Conservation (phyloP, 116 monocot genomes). For the Iris pallida region DNA sequence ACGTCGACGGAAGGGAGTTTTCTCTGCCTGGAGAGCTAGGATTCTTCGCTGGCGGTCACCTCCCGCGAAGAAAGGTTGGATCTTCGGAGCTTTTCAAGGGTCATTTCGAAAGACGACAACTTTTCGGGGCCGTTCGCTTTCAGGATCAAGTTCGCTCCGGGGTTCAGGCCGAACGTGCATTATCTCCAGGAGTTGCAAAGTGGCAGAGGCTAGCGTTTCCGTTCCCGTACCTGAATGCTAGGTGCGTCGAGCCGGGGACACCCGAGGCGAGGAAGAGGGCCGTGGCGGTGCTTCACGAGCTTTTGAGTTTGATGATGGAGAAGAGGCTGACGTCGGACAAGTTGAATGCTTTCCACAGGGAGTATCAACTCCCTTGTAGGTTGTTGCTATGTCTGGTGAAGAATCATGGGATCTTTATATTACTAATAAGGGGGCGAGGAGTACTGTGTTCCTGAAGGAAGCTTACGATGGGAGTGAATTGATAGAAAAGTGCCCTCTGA, state of each 20-base stretch:
- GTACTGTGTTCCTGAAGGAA: slow-evolving; percentile 91
- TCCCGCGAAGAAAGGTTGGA: slow-evolving; percentile 64
- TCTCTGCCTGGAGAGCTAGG: slow-evolving; percentile 89
- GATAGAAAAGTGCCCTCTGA: slow-evolving; percentile 67
- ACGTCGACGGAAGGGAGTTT: slow-evolving; percentile 35
- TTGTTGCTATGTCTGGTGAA: slow-evolving; percentile 94
- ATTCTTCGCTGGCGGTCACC: slow-evolving; percentile 71
- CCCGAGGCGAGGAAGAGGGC: too few relatives aligned
- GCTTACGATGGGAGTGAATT: slow-evolving; percentile 64
- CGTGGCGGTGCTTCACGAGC: too few relatives aligned
- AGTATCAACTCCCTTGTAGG: slow-evolving; percentile 74
- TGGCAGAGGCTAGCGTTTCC: slow-evolving; percentile 94
- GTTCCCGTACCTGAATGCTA: too few relatives aligned
- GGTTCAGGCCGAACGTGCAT: too few relatives aligned
- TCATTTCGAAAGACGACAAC: too few relatives aligned
- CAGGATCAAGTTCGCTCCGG: too few relatives aligned
- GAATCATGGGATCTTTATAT: slow-evolving; percentile 94
- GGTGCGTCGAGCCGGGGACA: too few relatives aligned
- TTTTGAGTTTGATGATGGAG: too few relatives aligned
- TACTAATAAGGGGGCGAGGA: slow-evolving; percentile 83
- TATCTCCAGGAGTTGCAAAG: slow-evolving; percentile 62
- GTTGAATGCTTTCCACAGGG: slow-evolving; percentile 76
- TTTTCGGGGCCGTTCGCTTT: too few relatives aligned
- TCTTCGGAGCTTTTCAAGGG: too few relatives aligned
- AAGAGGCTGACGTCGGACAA: slow-evolving; percentile 75